Conservation (phyloP, 1,139 yeast genomes). For the Suhomyces guaymorum region DNA sequence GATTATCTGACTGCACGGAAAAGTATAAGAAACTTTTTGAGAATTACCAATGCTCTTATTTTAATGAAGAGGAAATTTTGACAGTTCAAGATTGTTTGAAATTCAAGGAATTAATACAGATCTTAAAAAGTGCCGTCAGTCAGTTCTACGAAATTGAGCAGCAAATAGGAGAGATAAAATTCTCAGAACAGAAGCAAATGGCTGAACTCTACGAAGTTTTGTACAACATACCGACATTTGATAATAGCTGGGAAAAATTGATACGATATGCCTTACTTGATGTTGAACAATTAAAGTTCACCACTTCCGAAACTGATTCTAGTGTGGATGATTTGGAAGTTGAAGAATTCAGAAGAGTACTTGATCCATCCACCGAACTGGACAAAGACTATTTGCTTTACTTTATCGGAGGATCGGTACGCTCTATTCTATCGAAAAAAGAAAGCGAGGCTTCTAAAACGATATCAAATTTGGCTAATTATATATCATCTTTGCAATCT, state of each 20-base stretch:
- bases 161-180: not conserved
- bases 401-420: conserved; percentile 32
- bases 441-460: conserved; percentile 19
- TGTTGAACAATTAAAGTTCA: conserved; percentile 33
- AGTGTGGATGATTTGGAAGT: conserved; percentile 21
- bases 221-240: conserved; percentile 22
- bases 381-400: conserved; percentile 26
- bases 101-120: conserved; percentile 25
- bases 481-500: conserved; percentile 25
- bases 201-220: conserved; percentile 19
- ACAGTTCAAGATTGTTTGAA: conserved; percentile 14
- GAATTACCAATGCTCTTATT: conserved; percentile 22
- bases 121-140: conserved; percentile 3
- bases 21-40: conserved; percentile 15
- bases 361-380: conserved; percentile 23
- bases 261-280: conserved; percentile 46
- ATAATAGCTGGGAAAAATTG: conserved; percentile 35
- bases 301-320: conserved; percentile 14
- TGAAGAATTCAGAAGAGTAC: conserved; percentile 22
- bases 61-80: conserved; percentile 16
- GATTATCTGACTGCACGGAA: too few relatives aligned
- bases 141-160: not conserved
- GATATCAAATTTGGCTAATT: conserved; percentile 24
- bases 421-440: conserved; percentile 18
- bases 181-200: conserved; percentile 3